These are phyloP conservation scores for Trametes elegans DNA, from an alignment of 768 basidiomycete genomes.

Conservation along the genomic window DNA sequence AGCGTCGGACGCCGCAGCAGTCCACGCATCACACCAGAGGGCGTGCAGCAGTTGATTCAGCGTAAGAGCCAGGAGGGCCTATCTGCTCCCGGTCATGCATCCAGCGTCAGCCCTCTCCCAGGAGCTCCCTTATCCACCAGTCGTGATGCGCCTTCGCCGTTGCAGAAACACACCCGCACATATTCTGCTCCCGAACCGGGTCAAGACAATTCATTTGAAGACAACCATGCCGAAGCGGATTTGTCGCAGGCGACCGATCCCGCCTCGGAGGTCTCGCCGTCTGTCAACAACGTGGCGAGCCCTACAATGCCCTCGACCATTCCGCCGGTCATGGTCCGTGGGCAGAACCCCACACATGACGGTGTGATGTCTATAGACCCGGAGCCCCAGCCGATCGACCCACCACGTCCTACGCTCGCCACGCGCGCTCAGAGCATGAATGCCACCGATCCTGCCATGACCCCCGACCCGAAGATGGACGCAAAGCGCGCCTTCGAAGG, in stretches of 20 bases:
- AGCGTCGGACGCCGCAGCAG: conserved; percentile 30
- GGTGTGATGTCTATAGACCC: conserved; percentile 35
- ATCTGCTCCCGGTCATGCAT: conserved; percentile 13
- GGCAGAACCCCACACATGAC: conserved; percentile 30
- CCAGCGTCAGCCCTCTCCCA: neutral
- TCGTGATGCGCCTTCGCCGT: too few species aligned
- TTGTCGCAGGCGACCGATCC: conserved; percentile 2
- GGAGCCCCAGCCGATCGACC: conserved; percentile 32
- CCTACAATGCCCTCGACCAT: too few species aligned
- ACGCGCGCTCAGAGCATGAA: conserved; percentile 27
- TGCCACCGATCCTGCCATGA: too few species aligned
- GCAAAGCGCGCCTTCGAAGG: conserved; percentile 21
- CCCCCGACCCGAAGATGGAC: conserved; percentile 1
- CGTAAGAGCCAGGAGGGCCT: conserved; percentile 46
- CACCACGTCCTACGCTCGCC: conserved; percentile 29
- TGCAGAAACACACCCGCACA: neutral
- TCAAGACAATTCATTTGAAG: neutral
- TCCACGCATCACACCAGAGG: conserved; percentile 52
- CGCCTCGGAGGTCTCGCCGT: neutral
- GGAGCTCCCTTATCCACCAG: too few species aligned
- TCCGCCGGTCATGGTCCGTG: conserved; percentile 18
- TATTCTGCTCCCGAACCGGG: neutral
- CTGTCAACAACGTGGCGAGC: too few species aligned
- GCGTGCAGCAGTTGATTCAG: conserved; percentile 49
- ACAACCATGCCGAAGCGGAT: neutral